Evolutionary conservation across 2,329 filamentous ascomycete genomes (phyloP), one percentile per base, ranked within the genome.

Genomic region (Sporothrix curviconia): DNA sequence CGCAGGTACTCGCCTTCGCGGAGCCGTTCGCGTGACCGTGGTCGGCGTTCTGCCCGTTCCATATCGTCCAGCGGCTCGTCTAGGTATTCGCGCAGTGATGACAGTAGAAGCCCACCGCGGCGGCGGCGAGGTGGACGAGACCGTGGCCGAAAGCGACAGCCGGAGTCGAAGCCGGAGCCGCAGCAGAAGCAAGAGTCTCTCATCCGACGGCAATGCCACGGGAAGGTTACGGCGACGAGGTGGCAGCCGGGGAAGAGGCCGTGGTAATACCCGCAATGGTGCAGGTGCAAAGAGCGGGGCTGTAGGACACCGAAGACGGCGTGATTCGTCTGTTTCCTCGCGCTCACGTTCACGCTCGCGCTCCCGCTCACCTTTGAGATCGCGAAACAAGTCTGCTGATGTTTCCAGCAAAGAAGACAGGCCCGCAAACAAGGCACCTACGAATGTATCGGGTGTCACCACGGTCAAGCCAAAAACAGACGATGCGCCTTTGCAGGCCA

Each of bases 361-460:
- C 15, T 37, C 44, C 70, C 70, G 72, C 67, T 74, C 76, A 30
- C 50, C 19, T 19, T 55, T 44, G 69, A 74, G 73, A 68, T 69
- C 69, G 67, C 76, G 72, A 73, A 70, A 75, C 70, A 80, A 73
- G 71, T 76, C 75, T 69, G 79, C 77, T 83, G 81, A 84, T 82
- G 71, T 70, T 78, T 76, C 71, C 67, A 72, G 74, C 70, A 70
- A 73, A 72, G 69, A 76, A 71, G 70, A 72, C 67, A 75, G 71
- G 71, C 65, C 66, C 61, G 67, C 63, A 62, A 64, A 22, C 63
- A 65, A 66, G 8, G 24, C 57, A 34, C n/a, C 61, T 30, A 55
- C 61, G 17, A 55, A 59, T 34, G 37, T 37, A 14, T 9, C 36
- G 28, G 25, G 44, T 25, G 22, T 17, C 19, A 39, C 52, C 19